Conservation (phyloP, 2,329 filamentous ascomycete genomes). For the Fusarium caatingaense region DNA sequence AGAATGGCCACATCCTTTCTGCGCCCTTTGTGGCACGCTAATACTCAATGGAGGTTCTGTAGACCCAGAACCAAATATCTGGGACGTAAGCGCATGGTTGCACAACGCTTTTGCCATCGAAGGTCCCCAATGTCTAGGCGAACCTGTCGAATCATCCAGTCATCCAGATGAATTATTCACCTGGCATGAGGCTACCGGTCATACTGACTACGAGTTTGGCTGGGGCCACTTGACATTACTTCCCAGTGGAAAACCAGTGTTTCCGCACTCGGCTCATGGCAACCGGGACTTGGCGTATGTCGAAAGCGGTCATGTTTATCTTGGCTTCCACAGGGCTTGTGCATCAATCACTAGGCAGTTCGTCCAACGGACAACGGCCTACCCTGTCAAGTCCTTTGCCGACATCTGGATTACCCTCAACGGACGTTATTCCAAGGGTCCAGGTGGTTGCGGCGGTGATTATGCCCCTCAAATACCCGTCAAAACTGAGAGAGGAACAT, state of each 20-base stretch:
- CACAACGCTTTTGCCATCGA: background rate
- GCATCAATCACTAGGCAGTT: background rate
- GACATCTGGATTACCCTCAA: background rate
- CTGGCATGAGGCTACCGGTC: background rate
- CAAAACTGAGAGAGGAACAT: background rate
- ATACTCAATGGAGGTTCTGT: background rate
- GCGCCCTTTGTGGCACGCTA: background rate
- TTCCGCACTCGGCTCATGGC: background rate
- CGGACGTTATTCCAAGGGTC: background rate
- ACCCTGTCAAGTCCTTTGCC: background rate
- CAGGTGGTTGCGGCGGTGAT: background rate
- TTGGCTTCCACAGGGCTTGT: background rate
- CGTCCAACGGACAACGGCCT: background rate
- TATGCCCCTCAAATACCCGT: background rate
- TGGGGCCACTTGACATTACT: background rate
- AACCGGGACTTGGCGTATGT: background rate
- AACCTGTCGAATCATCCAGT: background rate
- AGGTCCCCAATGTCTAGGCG: background rate
- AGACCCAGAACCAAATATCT: background rate
- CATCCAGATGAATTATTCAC: background rate
- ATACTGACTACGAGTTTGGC: background rate
- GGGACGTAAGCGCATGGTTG: background rate
- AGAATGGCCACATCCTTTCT: background rate
- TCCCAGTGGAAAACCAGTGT: background rate
- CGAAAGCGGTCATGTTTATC: background rate